Evolutionary conservation across 2,329 filamentous ascomycete genomes (phyloP), one percentile per base, ranked within the genome.

Genomic region (Sphaerulina musiva): DNA sequence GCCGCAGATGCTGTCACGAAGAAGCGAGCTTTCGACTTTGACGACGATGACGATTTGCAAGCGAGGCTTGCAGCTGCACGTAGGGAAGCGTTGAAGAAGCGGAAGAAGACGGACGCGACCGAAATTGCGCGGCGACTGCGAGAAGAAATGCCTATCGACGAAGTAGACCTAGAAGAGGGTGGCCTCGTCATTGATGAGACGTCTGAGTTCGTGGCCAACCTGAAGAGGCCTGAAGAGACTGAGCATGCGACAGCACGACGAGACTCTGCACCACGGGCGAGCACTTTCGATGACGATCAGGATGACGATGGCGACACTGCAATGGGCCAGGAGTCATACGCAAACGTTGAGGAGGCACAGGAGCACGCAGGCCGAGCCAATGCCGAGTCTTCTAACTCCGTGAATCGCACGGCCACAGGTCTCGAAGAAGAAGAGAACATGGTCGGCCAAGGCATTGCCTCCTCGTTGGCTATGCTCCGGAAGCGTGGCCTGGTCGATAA

Each of bases 111-210:
- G 31, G 84, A 87, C 36, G 90, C 91, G 0, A 89, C 93, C 67
- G 93, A 97, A 61, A 78, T 98, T 57, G 91, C 88, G 14, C 83
- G 84, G 60, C 87, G 93, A 66, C 74, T 98, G 39, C 76, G 78
- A 55, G 82, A 87, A 67, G 84, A 87, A 62, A 70, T 80, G 66
- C 84, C 83, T 17, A 80, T 84, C 31, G 82, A 85, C 47, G 79
- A 79, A 23, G 74, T 79, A 2, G 75, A 72, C 12, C 75, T 78
- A 0, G 74, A 75, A 17, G 77, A 80, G 48, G 76, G 76, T 2
- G 92, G 90, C 1, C 76, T 98, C 1, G 81, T 96, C n/a, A 91
- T 98, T 54, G 92, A 96, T 57, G 93, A 96, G 68, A 95, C 92
- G 0, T 90, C 90, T 0, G 91, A 95, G 64, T 98, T 98, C 64